Evolutionary conservation across 768 basidiomycete species (phyloP), one percentile per base, ranked within the genome.

Genomic region (Russula earlei): DNA sequence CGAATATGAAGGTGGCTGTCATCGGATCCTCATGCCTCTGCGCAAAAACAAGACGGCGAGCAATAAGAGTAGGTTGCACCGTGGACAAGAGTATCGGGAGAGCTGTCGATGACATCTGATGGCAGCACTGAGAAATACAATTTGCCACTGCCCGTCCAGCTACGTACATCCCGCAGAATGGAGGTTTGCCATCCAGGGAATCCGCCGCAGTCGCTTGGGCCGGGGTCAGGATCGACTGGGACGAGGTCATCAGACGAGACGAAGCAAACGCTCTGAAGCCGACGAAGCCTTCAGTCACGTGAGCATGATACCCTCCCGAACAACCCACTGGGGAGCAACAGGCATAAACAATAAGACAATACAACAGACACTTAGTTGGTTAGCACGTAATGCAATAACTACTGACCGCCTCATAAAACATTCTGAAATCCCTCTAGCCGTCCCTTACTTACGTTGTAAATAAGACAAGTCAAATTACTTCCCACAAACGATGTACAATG

Each of bases 21-120:
- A 12, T 15, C 24, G 10, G n/a, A 34, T 33, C 19, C 31, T n/a
- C 52, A 15, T 61, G 34, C 58, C 54, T 50, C 20, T 11, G 85
- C 84, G 42, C 84, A 81, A 71, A 89, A 93, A 69, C 91, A 93
- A 11, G 73, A 71, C 29, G 91, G 67, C 25, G 87, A 87, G 70
- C 91, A 93, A 63, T 92, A n/a, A 92, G 0, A 78, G 77, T 25
- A 85, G 71, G 64, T 91, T 91, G 71, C 91, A 93, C 31, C 75
- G 75, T 22, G 91, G 85, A 61, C 91, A 93, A 0, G 82, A 84
- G 68, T 93, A 93, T 64, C 82, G 84, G 17, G 87, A 79, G 61
- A 87, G 77, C 63, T 88, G 84, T 64, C 85, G 75, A 31, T 74
- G 76, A 71, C 89, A 92, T 63, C 89, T 92, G 57, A 14, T 60